Conservation (phyloP, 768 basidiomycete genomes). For the Boletellus sp. region DNA sequence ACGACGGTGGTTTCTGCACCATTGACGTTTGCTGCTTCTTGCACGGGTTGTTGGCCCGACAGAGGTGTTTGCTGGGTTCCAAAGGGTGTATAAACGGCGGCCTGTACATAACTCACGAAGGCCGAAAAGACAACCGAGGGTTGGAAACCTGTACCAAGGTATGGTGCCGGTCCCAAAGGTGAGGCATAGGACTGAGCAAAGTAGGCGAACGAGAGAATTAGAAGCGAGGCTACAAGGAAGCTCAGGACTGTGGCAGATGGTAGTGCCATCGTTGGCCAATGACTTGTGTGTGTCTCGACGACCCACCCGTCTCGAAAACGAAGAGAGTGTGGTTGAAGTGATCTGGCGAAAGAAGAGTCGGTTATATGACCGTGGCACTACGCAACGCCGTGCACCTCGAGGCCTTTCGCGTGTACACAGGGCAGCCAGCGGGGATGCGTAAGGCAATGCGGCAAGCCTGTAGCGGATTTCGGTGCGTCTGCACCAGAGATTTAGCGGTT, state of each 20-base stretch:
- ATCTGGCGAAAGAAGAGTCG: constrained; percentile 14
- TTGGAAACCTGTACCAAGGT: constrained; percentile 24
- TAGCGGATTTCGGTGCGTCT: not conserved
- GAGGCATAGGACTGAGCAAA: constrained; percentile 29
- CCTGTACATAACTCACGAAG: constrained; percentile 25
- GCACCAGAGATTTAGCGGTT: not conserved
- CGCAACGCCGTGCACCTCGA: constrained; percentile 23
- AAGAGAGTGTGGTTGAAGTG: not conserved
- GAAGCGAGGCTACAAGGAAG: constrained; percentile 21
- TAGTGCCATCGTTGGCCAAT: constrained; percentile 22
- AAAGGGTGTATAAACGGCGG: constrained; percentile 21
- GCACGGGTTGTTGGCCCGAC: constrained; percentile 2
- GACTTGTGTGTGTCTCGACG: not conserved
- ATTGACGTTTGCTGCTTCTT: constrained; percentile 1
- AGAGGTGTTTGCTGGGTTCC: constrained; percentile 11
- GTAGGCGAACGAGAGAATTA: constrained; percentile 31
- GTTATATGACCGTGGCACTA: constrained; percentile 11
- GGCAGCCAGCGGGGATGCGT: constrained; percentile 21
- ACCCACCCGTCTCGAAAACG: constrained; percentile 5
- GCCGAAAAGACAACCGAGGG: constrained; percentile 24
- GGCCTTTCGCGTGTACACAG: constrained; percentile 22
- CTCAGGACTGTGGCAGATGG: constrained; percentile 11
- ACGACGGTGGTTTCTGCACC: constrained; percentile 8
- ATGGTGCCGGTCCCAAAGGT: constrained; percentile 30
- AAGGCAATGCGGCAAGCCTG: constrained; percentile 14